Base-by-base conservation (phyloP, 2,329 filamentous ascomycete genomes). In the Ascocoryne sarcoides region DNA sequence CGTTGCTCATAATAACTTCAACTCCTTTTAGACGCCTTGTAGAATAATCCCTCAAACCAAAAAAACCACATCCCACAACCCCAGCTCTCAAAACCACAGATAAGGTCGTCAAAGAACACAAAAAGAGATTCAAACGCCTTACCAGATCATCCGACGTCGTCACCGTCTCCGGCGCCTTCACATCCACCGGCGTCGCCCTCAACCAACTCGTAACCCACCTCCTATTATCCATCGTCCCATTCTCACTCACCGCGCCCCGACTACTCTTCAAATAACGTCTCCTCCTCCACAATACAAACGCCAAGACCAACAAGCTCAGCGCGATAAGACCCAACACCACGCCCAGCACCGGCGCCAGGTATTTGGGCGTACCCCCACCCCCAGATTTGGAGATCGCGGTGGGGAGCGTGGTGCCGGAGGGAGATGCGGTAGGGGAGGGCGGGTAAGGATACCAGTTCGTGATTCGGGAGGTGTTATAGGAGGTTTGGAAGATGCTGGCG, bases 341-440 rank as follows among this genome's bases (percentile, higher is more conserved):
- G 12, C 76, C 76, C 0, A 82, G 60, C 2, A 83, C 71, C 0
- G 79, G 76, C 0, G 69, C 70, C 1, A 81, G 68, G 67, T 75
- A 82, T 4, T 60, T 60, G 0, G 77, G 74, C 3, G 74, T 67
- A 5, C 50, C 44, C n/a, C n/a, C n/a, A n/a, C n/a, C n/a, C 12
- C 23, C 23, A 2, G 47, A 44, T 10, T 41, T 36, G 17, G 44
- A 42, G 10, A 44, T 38, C 2, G 48, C n/a, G 3, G 40, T 16
- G n/a, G 44, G 42, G 10, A 43, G 37, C 4, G 38, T 44, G 1
- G 46, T 44, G 15, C 39, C 37, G 7, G 39, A 47, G 12, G 37
- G 36, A 37, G 46, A 36, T 23, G 45, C 28, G 34, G 33, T 54
- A 46, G 36, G 35, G 53, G 40, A 19, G 4, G 44, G 33, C 0